These are phyloP conservation scores for Cladophialophora yegresii DNA, from an alignment of 2,329 filamentous ascomycete genomes.

Conservation along the genomic window DNA sequence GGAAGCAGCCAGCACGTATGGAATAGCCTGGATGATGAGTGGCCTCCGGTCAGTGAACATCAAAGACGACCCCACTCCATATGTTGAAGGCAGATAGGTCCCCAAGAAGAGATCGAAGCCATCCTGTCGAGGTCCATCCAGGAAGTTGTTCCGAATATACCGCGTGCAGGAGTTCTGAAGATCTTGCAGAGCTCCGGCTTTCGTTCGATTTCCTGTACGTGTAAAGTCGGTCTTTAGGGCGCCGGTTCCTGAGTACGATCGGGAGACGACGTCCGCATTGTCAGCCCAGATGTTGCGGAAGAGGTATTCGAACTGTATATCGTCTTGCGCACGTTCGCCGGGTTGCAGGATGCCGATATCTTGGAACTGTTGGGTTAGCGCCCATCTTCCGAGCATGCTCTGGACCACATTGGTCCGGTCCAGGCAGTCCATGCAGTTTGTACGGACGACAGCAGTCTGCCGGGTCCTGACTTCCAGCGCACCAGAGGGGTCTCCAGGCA, in stretches of 20 bases:
- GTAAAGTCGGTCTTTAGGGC: conserved; percentile 98
- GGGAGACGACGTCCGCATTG: conserved; percentile 93
- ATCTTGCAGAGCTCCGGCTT: conserved; percentile 80
- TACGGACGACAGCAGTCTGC: conserved; percentile 89
- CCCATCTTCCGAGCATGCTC: conserved; percentile 90
- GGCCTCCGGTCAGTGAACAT: conserved; percentile 85
- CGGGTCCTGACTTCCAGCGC: conserved; percentile 75
- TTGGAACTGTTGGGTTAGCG: conserved; percentile 82
- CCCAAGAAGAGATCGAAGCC: conserved; percentile 94
- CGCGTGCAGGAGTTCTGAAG: conserved; percentile 83
- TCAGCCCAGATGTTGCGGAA: conserved; percentile 99
- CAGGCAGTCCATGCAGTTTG: conserved; percentile 99
- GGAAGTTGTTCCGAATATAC: conserved; percentile 92
- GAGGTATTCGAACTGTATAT: conserved; percentile 78
- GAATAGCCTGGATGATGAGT: conserved; percentile 85
- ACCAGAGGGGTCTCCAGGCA: conserved; percentile 69
- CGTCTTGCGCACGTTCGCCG: conserved; percentile 77
- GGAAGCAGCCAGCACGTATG: conserved; percentile 84
- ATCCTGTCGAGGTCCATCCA: conserved; percentile 91
- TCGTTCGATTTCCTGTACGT: conserved; percentile 85
- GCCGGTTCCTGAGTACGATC: conserved; percentile 90
- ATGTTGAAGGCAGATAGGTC: conserved; percentile 73
- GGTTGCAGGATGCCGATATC: conserved; percentile 77
- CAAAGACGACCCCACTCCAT: conserved; percentile 68
- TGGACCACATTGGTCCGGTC: conserved; percentile 98